Conservation (phyloP, 2,329 filamentous ascomycete species). For the Calonectria leucothoes region DNA sequence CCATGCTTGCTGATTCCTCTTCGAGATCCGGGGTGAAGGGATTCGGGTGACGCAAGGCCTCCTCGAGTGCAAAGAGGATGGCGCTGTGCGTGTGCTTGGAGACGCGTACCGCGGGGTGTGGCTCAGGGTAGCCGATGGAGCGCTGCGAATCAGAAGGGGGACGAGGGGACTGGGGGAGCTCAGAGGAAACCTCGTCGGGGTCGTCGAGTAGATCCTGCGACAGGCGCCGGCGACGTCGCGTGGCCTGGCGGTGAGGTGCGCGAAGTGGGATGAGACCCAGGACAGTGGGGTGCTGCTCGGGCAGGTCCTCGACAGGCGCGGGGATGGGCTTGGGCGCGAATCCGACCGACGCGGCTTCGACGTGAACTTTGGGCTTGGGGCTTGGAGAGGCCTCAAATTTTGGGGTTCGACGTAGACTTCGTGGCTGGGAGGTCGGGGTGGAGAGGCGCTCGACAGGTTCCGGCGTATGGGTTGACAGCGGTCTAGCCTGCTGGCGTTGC, state of each 20-base stretch:
- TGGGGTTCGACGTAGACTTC: slow-evolving; percentile 63
- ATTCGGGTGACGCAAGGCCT: slow-evolving; percentile 85
- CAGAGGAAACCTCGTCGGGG: slow-evolving; percentile 53
- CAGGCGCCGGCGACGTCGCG: slow-evolving; percentile 47
- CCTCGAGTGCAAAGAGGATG: slow-evolving; percentile 92
- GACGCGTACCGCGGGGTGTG: slow-evolving; percentile 70
- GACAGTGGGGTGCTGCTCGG: slow-evolving; percentile 40
- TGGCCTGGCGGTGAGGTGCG: slow-evolving; percentile 51
- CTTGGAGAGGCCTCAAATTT: slow-evolving; percentile 59
- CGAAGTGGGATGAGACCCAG: slow-evolving; percentile 50
- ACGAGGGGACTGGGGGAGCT: slow-evolving; percentile 41
- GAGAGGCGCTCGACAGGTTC: slow-evolving; percentile 54
- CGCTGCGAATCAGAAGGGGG: slow-evolving; percentile 45
- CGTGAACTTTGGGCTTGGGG: slow-evolving; percentile 57
- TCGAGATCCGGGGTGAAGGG: slow-evolving; percentile 84
- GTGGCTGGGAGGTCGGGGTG: slow-evolving; percentile 59
- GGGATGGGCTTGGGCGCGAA: slow-evolving; percentile 55
- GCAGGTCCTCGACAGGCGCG: slow-evolving; percentile 34
- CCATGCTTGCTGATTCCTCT: slow-evolving; percentile 94
- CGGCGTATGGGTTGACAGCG: slow-evolving; percentile 44
- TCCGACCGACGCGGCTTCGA: slow-evolving; percentile 61
- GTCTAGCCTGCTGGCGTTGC: slow-evolving; percentile 56
- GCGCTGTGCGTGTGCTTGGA: slow-evolving; percentile 89
- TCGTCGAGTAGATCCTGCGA: slow-evolving; percentile 63
- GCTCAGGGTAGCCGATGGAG: slow-evolving; percentile 48